A percentile compares a stretch with the other conserved stretches of the same genome.
Conservation (phyloP, 129 eudicot species). For the Flaveria linearis region DNA sequence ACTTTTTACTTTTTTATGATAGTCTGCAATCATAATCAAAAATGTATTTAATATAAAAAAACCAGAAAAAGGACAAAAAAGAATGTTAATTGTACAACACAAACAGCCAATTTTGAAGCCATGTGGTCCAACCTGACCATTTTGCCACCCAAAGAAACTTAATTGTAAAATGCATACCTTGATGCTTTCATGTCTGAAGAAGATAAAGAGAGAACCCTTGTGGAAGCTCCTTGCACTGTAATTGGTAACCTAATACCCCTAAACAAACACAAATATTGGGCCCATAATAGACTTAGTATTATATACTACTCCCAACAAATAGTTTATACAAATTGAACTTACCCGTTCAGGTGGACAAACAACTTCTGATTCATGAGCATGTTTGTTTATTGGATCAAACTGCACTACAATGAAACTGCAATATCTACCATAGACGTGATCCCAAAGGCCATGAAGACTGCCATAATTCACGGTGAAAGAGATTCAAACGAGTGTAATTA, state of each 20-base stretch:
- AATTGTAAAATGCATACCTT: constrained; percentile 35
- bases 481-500: not conserved
- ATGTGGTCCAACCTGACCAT: not conserved
- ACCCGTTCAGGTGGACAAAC: constrained; percentile 46
- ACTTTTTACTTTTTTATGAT: not conserved
- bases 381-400: constrained; percentile 28
- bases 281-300: constrained; percentile 13
- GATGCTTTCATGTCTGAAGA: constrained; percentile 41
- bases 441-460: constrained; percentile 35
- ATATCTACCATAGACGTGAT: constrained; percentile 27
- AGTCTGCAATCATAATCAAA: constrained; percentile 5
- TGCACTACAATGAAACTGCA: constrained; percentile 24
- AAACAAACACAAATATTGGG: constrained; percentile 15
- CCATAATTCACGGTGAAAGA: constrained; percentile 7
- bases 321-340: constrained; percentile 3
- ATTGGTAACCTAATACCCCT: constrained; percentile 46
- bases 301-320: constrained; percentile 5
- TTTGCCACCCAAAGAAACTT: not conserved
- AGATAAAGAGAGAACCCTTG: constrained; percentile 40
- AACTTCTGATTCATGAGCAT: constrained; percentile 45
- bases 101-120: not conserved
- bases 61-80: not conserved
- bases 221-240: constrained; percentile 42
- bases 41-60: not conserved
- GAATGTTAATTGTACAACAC: not conserved